A percentile compares a stretch with the other conserved stretches of the same genome.
phyloP scores from a whole-genome alignment of 768 basidiomycete genomes.

The Dacryopinax primogenitus region DNA sequence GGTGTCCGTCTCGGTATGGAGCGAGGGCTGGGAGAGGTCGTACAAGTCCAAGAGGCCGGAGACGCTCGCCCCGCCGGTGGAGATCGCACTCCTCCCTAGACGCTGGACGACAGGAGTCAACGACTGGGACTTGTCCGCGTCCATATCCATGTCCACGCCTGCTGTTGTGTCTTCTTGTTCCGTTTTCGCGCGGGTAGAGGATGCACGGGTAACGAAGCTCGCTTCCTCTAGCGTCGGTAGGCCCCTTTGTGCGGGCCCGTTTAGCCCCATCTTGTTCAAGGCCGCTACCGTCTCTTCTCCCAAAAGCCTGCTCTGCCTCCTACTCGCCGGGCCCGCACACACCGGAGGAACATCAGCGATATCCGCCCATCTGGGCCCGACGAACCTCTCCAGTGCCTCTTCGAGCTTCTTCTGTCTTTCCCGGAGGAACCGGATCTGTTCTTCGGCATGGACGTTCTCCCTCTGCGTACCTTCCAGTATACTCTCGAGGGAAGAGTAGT shows the following conservation, averaged over 20 bases:
- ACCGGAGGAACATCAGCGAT: neutral
- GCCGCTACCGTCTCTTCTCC: neutral
- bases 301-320: slow-evolving; percentile 4
- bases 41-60: neutral
- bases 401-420: neutral
- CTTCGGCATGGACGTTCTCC: neutral
- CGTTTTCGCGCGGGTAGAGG: neutral
- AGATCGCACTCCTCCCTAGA: neutral
- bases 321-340: neutral
- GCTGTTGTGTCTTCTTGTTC: neutral
- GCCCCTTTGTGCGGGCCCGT: too few species aligned
- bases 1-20: neutral
- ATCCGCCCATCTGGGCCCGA: neutral
- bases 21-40: neutral
- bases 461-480: neutral
- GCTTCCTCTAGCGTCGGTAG: neutral
- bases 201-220: neutral
- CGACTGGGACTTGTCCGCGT: neutral
- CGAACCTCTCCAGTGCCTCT: neutral
- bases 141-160: neutral
- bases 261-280: too few species aligned
- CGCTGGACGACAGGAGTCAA: neutral
- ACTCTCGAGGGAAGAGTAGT: neutral
- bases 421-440: neutral
- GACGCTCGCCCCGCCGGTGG: neutral